phyloP scores from a whole-genome alignment of 192 early-diverging fungal species.

The Jimgerdemannia lactiflua region DNA sequence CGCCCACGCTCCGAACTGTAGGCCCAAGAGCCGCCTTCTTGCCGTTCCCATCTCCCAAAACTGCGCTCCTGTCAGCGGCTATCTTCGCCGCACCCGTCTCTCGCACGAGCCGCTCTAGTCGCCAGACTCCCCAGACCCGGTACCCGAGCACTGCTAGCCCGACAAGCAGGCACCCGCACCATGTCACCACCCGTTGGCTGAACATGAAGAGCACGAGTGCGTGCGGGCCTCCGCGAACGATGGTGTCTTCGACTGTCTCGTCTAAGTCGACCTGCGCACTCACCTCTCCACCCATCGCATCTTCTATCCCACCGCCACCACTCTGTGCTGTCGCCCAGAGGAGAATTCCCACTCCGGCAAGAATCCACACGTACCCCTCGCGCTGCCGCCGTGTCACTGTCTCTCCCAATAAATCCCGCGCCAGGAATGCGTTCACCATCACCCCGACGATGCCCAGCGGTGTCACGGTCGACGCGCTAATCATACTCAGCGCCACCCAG shows the following conservation, averaged over 20 bases:
- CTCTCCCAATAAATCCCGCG: constrained; percentile 16
- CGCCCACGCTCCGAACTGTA: background rate
- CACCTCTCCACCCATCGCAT: too few species aligned
- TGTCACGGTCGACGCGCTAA: constrained; percentile 20
- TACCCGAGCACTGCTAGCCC: background rate
- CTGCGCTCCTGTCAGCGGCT: background rate
- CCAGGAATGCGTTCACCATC: constrained; percentile 20
- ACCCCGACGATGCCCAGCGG: constrained; percentile 29
- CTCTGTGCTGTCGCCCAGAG: background rate
- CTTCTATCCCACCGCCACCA: too few species aligned
- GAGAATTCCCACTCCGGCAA: background rate
- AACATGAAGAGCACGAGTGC: background rate
- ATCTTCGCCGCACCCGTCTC: background rate
- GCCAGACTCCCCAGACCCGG: background rate
- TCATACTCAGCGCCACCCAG: constrained; percentile 23
- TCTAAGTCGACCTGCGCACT: too few species aligned
- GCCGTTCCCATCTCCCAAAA: background rate
- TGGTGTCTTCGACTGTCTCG: background rate
- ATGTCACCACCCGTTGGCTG: background rate
- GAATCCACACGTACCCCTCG: constrained; percentile 13
- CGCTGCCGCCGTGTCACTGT: constrained; percentile 6
- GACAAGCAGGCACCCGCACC: background rate
- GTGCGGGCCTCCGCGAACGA: background rate
- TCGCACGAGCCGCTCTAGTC: background rate
- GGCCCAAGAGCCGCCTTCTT: background rate